Evolutionary conservation across 2,329 filamentous ascomycete genomes (phyloP).

Genomic region (Aphanocladium album): DNA sequence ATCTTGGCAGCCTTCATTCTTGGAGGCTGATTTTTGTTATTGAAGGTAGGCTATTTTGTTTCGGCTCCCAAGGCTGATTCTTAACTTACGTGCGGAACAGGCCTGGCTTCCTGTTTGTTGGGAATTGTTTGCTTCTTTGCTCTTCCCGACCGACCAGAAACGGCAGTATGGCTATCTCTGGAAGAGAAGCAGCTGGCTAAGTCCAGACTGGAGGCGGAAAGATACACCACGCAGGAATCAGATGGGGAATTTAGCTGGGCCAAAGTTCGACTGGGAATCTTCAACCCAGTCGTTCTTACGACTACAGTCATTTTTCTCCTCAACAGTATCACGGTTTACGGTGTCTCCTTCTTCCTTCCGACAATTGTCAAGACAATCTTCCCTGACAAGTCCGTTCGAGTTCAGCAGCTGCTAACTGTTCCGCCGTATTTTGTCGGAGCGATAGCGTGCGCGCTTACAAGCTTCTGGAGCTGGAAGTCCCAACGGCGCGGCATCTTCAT

Average conservation of each 20-base stretch:
- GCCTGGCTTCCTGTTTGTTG: slow-evolving; percentile 52
- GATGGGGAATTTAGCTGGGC: slow-evolving; percentile 51
- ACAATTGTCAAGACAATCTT: slow-evolving; percentile 69
- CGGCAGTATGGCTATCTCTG: slow-evolving; percentile 57
- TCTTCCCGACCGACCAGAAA: slow-evolving; percentile 61
- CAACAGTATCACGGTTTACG: slow-evolving; percentile 67
- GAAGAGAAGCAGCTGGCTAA: slow-evolving; percentile 60
- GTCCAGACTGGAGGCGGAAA: slow-evolving; percentile 54
- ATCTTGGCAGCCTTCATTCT: slow-evolving; percentile 48
- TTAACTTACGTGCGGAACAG: neutral
- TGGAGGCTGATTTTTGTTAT: slow-evolving; percentile 71
- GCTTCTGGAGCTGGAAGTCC: slow-evolving; percentile 9
- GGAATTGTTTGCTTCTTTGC: slow-evolving; percentile 55
- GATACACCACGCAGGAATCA: slow-evolving; percentile 52
- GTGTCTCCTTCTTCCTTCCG: slow-evolving; percentile 65
- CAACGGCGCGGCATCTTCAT: slow-evolving; percentile 38
- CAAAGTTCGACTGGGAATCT: slow-evolving; percentile 58
- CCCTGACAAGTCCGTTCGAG: slow-evolving; percentile 49
- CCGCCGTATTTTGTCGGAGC: slow-evolving; percentile 5
- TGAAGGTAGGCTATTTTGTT: slow-evolving; percentile 39
- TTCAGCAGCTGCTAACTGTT: slow-evolving; percentile 47
- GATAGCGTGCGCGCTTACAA: neutral
- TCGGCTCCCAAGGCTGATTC: no score
- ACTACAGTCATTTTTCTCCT: slow-evolving; percentile 58
- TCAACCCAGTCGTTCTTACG: slow-evolving; percentile 49